These are phyloP conservation scores for Naganishia sp. DNA, from an alignment of 1,284 basidiomycete species.

Conservation along the genomic window DNA sequence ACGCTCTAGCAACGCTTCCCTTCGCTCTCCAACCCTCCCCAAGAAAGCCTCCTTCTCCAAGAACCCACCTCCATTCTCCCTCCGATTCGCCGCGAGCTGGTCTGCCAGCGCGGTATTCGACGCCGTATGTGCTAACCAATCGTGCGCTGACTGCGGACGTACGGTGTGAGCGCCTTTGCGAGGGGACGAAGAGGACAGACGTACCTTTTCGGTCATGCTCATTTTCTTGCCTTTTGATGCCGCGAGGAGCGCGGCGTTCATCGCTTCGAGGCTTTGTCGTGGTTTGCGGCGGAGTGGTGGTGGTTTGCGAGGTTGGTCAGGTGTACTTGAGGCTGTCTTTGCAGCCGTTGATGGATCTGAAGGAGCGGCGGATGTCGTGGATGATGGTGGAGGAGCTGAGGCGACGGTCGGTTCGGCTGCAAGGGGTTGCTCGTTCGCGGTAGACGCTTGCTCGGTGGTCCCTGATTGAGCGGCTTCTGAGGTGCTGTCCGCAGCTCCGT, in stretches of 20 bases:
- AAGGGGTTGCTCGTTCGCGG: no score
- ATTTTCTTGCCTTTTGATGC: slow-evolving; percentile 49
- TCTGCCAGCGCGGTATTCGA: slow-evolving; percentile 37
- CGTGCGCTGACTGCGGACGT: slow-evolving; percentile 46
- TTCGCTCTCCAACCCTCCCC: slow-evolving; percentile 48
- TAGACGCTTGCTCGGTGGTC: background rate
- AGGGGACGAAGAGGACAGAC: slow-evolving; percentile 20
- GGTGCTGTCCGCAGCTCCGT: background rate
- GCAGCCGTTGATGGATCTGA: slow-evolving; percentile 7
- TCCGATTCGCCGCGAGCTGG: slow-evolving; percentile 48
- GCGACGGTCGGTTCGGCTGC: background rate
- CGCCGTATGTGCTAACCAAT: slow-evolving; percentile 49
- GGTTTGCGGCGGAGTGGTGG: slow-evolving; percentile 43
- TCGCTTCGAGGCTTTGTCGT: slow-evolving; percentile 49
- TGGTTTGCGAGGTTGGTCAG: slow-evolving; percentile 22
- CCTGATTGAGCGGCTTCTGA: background rate
- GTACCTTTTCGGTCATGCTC: slow-evolving; percentile 53
- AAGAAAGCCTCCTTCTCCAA: slow-evolving; percentile 51
- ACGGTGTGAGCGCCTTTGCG: background rate
- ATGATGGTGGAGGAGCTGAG: background rate
- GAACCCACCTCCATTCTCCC: slow-evolving; percentile 43
- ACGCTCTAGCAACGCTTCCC: slow-evolving; percentile 17
- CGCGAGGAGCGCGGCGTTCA: slow-evolving; percentile 47
- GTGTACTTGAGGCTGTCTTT: no score
- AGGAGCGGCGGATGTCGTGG: background rate